Conservation (phyloP, 768 basidiomycete genomes). For the Naganishia vaughanmartiniae region DNA sequence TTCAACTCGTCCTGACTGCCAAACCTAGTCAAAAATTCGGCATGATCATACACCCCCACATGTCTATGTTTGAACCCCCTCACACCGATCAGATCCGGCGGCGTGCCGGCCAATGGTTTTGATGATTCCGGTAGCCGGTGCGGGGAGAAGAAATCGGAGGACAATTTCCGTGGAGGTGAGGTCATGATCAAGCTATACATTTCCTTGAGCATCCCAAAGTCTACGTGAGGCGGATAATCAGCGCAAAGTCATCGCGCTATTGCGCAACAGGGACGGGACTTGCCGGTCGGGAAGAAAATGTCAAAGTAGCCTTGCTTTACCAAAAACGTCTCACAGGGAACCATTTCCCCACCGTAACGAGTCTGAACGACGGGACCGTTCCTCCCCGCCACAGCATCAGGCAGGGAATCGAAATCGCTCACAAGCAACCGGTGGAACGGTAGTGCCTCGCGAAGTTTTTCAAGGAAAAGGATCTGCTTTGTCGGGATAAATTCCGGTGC, state of each 20-base stretch:
- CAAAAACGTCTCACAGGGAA: slow-evolving; percentile 83
- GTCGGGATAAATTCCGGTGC: slow-evolving; percentile 88
- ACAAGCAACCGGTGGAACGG: slow-evolving; percentile 91
- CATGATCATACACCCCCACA: slow-evolving; percentile 78
- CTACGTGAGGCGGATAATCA: slow-evolving; percentile 31
- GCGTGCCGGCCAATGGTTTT: slow-evolving; percentile 8
- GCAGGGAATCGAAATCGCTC: slow-evolving; percentile 84
- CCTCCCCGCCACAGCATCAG: slow-evolving; percentile 74
- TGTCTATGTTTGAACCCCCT: slow-evolving; percentile 74
- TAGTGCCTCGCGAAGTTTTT: slow-evolving; percentile 75
- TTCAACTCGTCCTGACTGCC: slow-evolving; percentile 60
- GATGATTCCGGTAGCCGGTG: slow-evolving; percentile 30
- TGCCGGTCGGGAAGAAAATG: slow-evolving; percentile 89
- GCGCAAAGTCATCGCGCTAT: not conserved
- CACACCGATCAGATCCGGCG: slow-evolving; percentile 64
- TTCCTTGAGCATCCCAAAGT: slow-evolving; percentile 77
- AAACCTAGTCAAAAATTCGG: slow-evolving; percentile 83
- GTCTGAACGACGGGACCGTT: slow-evolving; percentile 95
- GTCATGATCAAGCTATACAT: slow-evolving; percentile 81
- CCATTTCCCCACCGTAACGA: slow-evolving; percentile 74
- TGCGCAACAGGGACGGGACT: slow-evolving; percentile 23
- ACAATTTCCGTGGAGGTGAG: slow-evolving; percentile 37
- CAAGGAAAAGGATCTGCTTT: slow-evolving; percentile 77
- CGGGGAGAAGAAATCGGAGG: slow-evolving; percentile 38
- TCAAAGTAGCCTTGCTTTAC: slow-evolving; percentile 96